A percentile compares a stretch with the other conserved stretches of the same genome.
Evolutionary conservation across 2,329 filamentous ascomycete species (phyloP).

Genomic region (Talaromyces sp.): DNA sequence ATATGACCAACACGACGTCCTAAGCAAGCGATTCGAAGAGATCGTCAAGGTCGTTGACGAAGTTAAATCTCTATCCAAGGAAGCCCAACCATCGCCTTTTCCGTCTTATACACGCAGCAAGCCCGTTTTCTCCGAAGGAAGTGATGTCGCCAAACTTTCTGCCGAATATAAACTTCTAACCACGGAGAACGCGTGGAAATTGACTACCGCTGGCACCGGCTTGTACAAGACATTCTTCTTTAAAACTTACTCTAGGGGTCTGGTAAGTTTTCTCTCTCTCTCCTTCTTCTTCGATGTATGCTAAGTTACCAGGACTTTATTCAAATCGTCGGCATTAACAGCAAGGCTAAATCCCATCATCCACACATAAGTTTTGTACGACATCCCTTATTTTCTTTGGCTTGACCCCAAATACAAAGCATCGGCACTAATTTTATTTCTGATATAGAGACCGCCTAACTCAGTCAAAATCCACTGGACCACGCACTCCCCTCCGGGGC

Average conservation of each 20-base stretch:
- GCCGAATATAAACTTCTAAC: slow-evolving; percentile 15
- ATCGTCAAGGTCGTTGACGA: no score
- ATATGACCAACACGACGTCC: no score
- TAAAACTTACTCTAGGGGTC: slow-evolving; percentile 34
- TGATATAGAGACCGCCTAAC: slow-evolving; percentile 19
- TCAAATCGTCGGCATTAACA: slow-evolving; percentile 33
- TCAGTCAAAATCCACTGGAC: slow-evolving; percentile 38
- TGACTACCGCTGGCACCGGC: slow-evolving; percentile 30
- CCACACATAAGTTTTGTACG: slow-evolving; percentile 36
- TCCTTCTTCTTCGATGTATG: not conserved
- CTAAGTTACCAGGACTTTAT: slow-evolving; percentile 28
- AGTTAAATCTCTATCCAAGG: no score
- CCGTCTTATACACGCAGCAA: no score
- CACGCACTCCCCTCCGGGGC: slow-evolving; percentile 35
- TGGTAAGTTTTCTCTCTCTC: slow-evolving; percentile 21
- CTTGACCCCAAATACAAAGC: not conserved
- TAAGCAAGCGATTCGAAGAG: no score
- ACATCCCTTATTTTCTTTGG: not conserved
- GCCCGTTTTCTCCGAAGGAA: not conserved
- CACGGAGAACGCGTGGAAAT: slow-evolving; percentile 25
- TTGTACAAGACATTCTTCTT: slow-evolving; percentile 37
- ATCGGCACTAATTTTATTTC: not conserved
- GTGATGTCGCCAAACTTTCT: not conserved
- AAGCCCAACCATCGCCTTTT: no score
- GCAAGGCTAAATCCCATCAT: slow-evolving; percentile 35